phyloP scores from a whole-genome alignment of 2,329 filamentous ascomycete species.

The Cercospora sojina region DNA sequence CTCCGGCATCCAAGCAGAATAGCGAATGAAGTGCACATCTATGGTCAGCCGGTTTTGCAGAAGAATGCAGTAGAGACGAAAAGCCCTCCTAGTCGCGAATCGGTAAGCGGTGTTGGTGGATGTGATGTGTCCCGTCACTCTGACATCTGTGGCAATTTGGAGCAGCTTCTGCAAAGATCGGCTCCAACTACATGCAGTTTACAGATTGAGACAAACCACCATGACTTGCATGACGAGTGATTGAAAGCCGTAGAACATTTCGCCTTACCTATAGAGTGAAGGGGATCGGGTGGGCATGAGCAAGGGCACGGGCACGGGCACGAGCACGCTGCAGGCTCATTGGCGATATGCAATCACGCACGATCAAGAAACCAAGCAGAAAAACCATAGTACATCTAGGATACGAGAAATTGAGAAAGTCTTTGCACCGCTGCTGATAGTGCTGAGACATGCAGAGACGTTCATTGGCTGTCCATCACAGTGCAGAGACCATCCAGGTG shows the following conservation, averaged over 20 bases:
- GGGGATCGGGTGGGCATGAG: neutral
- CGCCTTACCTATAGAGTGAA: neutral
- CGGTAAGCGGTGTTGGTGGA: neutral
- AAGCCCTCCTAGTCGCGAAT: neutral
- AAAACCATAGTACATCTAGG: neutral
- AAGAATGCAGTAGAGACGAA: neutral
- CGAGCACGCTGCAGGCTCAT: neutral
- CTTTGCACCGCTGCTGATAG: neutral
- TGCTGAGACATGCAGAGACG: neutral
- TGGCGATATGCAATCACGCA: neutral
- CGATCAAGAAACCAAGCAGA: neutral
- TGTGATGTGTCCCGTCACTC: neutral
- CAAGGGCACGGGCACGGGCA: neutral
- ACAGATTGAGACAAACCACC: neutral
- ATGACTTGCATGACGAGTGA: neutral
- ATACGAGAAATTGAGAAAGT: neutral
- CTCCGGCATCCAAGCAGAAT: neutral
- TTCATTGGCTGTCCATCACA: constrained; percentile 20
- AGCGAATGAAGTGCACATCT: neutral
- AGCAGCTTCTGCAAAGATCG: neutral
- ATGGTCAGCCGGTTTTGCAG: neutral
- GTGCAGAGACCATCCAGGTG: constrained; percentile 19
- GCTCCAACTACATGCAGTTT: too few species aligned
- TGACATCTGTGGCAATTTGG: neutral
- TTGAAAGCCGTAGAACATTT: neutral